These are phyloP conservation scores for Xylariaceae sp. DNA, from an alignment of 2,329 filamentous ascomycete genomes.

Conservation along the genomic window DNA sequence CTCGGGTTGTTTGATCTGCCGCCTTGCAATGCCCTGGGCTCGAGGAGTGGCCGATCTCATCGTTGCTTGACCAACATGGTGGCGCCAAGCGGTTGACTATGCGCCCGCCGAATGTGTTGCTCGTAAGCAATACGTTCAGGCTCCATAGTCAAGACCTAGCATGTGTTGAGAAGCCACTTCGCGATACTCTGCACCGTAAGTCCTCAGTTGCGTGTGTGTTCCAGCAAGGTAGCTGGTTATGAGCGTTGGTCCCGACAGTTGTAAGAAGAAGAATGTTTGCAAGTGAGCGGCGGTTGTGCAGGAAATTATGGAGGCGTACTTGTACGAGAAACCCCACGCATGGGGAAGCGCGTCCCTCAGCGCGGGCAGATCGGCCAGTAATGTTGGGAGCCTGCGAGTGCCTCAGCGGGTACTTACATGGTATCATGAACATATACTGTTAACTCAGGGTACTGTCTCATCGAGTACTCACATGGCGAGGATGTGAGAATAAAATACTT, in stretches of 20 bases:
- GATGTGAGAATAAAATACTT: too few species aligned
- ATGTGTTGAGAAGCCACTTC: too few species aligned
- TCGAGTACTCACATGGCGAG: too few species aligned
- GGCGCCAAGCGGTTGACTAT: background rate
- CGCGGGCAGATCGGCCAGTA: too few species aligned
- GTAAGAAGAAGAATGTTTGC: background rate
- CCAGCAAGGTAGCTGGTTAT: background rate
- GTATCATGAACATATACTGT: too few species aligned
- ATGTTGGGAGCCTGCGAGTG: too few species aligned
- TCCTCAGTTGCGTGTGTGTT: background rate
- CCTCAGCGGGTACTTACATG: too few species aligned
- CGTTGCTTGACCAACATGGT: background rate
- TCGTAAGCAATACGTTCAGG: background rate
- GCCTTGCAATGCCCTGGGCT: background rate
- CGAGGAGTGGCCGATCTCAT: too few species aligned
- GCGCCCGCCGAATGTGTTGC: background rate
- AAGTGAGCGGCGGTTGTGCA: background rate
- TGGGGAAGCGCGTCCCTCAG: background rate
- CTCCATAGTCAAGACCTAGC: background rate
- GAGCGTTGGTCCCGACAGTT: background rate
- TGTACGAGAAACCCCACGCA: background rate
- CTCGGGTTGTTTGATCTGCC: background rate
- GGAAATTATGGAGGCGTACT: background rate
- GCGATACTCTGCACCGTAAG: too few species aligned
- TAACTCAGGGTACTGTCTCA: too few species aligned